These are phyloP conservation scores for Botryosphaeria agaves DNA, from an alignment of 2,329 filamentous ascomycete species.

Conservation along the genomic window DNA sequence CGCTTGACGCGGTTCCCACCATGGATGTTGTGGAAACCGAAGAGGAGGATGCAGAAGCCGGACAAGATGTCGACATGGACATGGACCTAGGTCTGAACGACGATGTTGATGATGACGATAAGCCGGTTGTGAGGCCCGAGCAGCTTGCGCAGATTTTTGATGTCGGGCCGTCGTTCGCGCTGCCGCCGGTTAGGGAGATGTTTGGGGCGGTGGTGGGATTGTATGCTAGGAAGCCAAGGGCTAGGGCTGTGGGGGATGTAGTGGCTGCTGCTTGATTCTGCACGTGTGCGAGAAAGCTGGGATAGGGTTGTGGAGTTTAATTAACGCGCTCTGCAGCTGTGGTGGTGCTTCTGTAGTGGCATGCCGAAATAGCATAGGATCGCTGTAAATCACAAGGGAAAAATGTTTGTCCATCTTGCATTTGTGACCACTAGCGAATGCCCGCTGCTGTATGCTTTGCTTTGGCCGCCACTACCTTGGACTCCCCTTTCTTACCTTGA, in stretches of 20 bases:
- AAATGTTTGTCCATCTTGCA: too few relatives aligned
- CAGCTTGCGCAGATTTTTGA: conserved; percentile 55
- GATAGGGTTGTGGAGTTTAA: too few relatives aligned
- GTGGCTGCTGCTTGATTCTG: background rate
- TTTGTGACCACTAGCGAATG: too few relatives aligned
- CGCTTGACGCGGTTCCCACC: background rate
- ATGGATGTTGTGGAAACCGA: background rate
- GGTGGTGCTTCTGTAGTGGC: too few relatives aligned
- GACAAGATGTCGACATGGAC: conserved; percentile 10
- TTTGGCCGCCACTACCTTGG: too few relatives aligned
- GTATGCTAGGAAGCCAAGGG: conserved; percentile 38
- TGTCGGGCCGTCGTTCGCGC: conserved; percentile 47
- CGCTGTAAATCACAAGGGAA: too few relatives aligned
- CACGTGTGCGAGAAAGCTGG: too few relatives aligned
- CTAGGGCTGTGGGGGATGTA: background rate
- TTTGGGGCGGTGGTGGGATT: conserved; percentile 55
- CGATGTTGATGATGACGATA: conserved; percentile 29
- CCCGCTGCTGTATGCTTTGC: too few relatives aligned
- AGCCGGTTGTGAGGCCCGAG: conserved; percentile 49
- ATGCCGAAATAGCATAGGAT: too few relatives aligned
- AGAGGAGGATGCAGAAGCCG: conserved; percentile 21
- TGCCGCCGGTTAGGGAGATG: conserved; percentile 56
- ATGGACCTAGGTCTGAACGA: conserved; percentile 3
- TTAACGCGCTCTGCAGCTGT: too few relatives aligned
- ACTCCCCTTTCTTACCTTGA: too few relatives aligned